Evolutionary conservation across 768 basidiomycete species (phyloP).

Genomic region (Chalciporus piperatus): DNA sequence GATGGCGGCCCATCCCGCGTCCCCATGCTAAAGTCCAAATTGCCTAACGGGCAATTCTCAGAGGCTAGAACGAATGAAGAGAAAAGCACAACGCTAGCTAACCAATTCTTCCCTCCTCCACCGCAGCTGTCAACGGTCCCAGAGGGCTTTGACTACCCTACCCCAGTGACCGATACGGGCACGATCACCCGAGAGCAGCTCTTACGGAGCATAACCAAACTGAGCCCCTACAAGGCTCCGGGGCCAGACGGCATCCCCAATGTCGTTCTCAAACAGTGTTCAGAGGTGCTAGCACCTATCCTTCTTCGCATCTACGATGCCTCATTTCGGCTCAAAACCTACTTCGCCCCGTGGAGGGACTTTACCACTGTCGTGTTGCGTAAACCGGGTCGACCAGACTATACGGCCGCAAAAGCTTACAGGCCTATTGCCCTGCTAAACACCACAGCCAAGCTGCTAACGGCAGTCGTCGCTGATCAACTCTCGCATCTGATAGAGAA

Average conservation of each 20-base stretch:
- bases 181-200: slow-evolving; percentile 16
- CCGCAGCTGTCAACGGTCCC: background rate
- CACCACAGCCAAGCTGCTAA: background rate
- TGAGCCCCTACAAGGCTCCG: slow-evolving; percentile 16
- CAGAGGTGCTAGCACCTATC: slow-evolving; percentile 1
- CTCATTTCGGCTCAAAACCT: background rate
- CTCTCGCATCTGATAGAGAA: background rate
- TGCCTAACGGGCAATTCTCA: background rate
- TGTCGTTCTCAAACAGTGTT: slow-evolving; percentile 14
- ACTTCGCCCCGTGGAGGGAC: slow-evolving; percentile 15
- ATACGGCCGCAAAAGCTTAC: slow-evolving; percentile 14
- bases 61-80: slow-evolving; percentile 13
- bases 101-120: slow-evolving; percentile 28
- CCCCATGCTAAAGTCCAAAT: too few relatives aligned
- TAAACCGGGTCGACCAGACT: slow-evolving; percentile 37
- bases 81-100: slow-evolving; percentile 15
- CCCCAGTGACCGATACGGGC: background rate
- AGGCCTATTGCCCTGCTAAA: background rate
- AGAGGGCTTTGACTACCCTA: slow-evolving; percentile 2
- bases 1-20: background rate
- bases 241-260: slow-evolving; percentile 28
- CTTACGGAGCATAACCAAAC: background rate
- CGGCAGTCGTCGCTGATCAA: background rate
- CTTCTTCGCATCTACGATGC: slow-evolving; percentile 13
- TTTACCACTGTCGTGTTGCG: slow-evolving; percentile 30